Evolutionary conservation across 139 green algal genomes (phyloP).

Genomic region (Mesotaenium endlicherianum): DNA sequence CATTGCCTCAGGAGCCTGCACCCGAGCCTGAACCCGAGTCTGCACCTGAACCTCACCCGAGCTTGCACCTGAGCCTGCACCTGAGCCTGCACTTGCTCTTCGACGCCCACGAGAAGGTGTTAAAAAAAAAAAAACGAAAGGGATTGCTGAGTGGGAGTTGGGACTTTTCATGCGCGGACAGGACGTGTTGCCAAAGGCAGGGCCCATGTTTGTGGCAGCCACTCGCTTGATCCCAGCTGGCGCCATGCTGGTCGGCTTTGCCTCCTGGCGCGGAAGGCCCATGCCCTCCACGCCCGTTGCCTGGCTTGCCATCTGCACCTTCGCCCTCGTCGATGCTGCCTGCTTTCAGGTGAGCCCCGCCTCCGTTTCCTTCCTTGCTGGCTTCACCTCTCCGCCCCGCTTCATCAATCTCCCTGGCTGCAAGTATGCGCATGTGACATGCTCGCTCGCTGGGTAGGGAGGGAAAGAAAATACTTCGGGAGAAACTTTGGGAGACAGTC

Average conservation of each 20-base stretch:
- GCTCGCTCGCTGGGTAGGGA: neutral
- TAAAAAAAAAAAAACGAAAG: too few relatives aligned
- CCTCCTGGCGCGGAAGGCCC: slow-evolving; percentile 59
- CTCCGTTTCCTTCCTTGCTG: neutral
- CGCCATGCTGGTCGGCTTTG: slow-evolving; percentile 79
- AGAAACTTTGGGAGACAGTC: neutral
- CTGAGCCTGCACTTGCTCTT: too few relatives aligned
- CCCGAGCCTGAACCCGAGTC: too few relatives aligned
- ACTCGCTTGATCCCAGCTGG: slow-evolving; percentile 83
- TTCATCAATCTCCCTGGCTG: neutral
- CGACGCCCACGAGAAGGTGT: too few relatives aligned
- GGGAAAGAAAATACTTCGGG: neutral
- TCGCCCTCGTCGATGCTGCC: slow-evolving; percentile 87
- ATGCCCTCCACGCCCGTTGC: slow-evolving; percentile 65
- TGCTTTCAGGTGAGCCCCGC: slow-evolving; percentile 79
- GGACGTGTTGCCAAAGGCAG: slow-evolving; percentile 60
- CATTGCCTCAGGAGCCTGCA: too few relatives aligned
- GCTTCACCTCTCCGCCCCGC: neutral
- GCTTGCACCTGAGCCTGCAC: too few relatives aligned
- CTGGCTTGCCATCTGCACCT: slow-evolving; percentile 81
- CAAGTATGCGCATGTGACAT: neutral
- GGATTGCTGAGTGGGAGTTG: too few relatives aligned
- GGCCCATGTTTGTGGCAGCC: slow-evolving; percentile 82
- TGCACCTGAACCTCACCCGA: too few relatives aligned
- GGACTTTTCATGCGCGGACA: too few relatives aligned